Base-by-base conservation (phyloP, 2,329 filamentous ascomycete genomes). In the Exophiala xenobiotica region DNA sequence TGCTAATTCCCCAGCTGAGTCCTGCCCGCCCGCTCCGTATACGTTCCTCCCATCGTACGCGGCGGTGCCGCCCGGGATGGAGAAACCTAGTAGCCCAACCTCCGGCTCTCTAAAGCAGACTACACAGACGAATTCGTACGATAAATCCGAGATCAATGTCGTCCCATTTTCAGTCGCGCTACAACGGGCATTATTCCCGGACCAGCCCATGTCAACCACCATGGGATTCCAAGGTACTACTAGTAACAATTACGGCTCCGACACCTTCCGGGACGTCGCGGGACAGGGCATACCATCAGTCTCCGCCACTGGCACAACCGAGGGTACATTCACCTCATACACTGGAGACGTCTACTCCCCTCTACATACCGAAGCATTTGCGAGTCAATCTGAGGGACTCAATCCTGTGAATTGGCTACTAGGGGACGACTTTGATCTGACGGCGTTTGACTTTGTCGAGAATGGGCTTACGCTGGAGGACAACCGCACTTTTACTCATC, bases 341-440 rank as follows among this genome's bases (percentile, higher is more conserved):
- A 1, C 35, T 35, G 7, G 24, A 43, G 20, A 9, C 33, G 5
- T 27, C 23, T 23, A 46, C n/a, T 6, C 31, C 33, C 22, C 12
- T 14, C 8, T 16, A 14, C 31, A 35, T 14, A 16, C n/a, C n/a
- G 12, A 23, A 16, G 40, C n/a, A 12, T 44, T 39, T 20, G 12
- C 11, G 16, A 27, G 43, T n/a, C 27, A 9, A 27, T 16, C 27
- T 38, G 26, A 27, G 6, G 41, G 26, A 11, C 14, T 41, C 9
- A 23, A 37, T 19, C 51, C 52, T 6, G 37, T 35, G 9, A 39
- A 54, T 23, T 54, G 52, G 52, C 47, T 54, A 27, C 37, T 54
- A 7, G 42, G 43, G 24, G 38, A 51, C 12, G 43, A 54, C 22
- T 54, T 54, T 19, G 52, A 54, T 20, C 44, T 54, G 16, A 42